Base-by-base conservation (phyloP, 2,329 filamentous ascomycete species). In the Exophiala viscosa region DNA sequence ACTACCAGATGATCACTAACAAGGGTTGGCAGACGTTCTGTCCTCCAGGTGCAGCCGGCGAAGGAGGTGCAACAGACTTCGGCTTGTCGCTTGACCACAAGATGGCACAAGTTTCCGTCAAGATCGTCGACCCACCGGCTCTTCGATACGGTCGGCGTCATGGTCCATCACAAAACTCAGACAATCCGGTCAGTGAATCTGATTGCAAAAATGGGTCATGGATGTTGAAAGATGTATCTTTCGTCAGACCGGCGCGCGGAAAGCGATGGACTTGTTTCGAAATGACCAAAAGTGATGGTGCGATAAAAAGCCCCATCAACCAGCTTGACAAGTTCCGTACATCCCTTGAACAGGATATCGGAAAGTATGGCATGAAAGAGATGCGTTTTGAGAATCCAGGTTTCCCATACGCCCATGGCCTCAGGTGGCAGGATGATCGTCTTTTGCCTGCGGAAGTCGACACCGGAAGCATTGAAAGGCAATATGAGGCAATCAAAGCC, bases 251-350 rank as follows among this genome's bases (percentile, higher is more conserved):
- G 11, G 34, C 35, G 13, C n/a, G 35, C 8, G 36, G 39, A n/a
- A 45, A 33, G n/a, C 20, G n/a, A 11, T 55, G 48, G 46, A 36
- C 47, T 3, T 54, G 31, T 34, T n/a, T 46, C 11, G 34, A 50
- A 11, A 41, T 46, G 8, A 15, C n/a, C 34, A n/a, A 10, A 23
- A 7, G 20, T 10, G 28, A 5, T 41, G 35, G 11, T 23, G 31
- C 38, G 7, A 32, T 13, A 14, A n/a, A n/a, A 17, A 14, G 13
- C 5, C 7, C 42, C 5, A 5, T 15, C 8, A 10, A 20, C 14
- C 14, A 8, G 11, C 23, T 28, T 5, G 23, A 28, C 23, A 28
- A 5, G 5, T 28, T 28, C 23, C 23, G 23, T 28, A 7, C 5
- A 5, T 28, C 23, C 23, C 23, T 28, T 28, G 23, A 7, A 5